A percentile compares a stretch with the other conserved stretches of the same genome.
phyloP scores from a whole-genome alignment of 768 basidiomycete genomes.

The Mycena latifolia region DNA sequence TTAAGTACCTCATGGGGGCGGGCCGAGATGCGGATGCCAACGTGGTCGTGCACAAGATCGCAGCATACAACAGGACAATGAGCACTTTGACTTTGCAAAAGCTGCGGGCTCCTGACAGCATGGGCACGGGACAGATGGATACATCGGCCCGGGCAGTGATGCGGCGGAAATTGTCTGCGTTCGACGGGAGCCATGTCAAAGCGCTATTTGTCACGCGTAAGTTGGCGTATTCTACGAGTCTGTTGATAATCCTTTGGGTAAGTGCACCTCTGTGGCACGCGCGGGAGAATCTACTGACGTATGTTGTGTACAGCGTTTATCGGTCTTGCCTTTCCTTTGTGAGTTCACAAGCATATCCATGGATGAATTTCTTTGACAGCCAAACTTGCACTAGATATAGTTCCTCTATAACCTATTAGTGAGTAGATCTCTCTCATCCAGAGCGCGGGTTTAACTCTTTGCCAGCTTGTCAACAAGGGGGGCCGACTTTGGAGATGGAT shows the following conservation, averaged over 20 bases:
- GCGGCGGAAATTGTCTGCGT: slow-evolving; percentile 54
- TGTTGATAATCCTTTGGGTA: slow-evolving; percentile 71
- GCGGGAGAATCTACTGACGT: not conserved
- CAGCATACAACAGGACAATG: slow-evolving; percentile 61
- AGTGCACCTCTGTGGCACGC: too few relatives aligned
- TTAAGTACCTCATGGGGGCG: slow-evolving; percentile 67
- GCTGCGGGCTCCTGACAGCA: slow-evolving; percentile 44
- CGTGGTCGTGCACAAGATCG: slow-evolving; percentile 60
- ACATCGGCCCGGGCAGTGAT: slow-evolving; percentile 37
- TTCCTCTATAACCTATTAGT: slow-evolving; percentile 69
- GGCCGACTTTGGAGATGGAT: slow-evolving; percentile 64
- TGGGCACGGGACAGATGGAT: slow-evolving; percentile 28
- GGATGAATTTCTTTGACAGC: slow-evolving; percentile 1
- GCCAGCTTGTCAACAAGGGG: slow-evolving; percentile 60
- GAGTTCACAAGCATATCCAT: slow-evolving; percentile 53
- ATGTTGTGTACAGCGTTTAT: slow-evolving; percentile 65
- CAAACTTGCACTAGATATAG: slow-evolving; percentile 52
- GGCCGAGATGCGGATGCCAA: slow-evolving; percentile 67
- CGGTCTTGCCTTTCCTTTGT: slow-evolving; percentile 81
- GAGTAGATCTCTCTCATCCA: slow-evolving; percentile 32
- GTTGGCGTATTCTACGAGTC: slow-evolving; percentile 73
- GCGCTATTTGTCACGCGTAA: slow-evolving; percentile 73
- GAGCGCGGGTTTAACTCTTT: not conserved
- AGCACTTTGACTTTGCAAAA: slow-evolving; percentile 58
- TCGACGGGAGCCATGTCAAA: slow-evolving; percentile 58